A percentile compares a stretch with the other conserved stretches of the same genome.
These are phyloP conservation scores for Fistulifera pelliculosa DNA, from an alignment of 108 stramenopile genomes.

Conservation along the genomic window DNA sequence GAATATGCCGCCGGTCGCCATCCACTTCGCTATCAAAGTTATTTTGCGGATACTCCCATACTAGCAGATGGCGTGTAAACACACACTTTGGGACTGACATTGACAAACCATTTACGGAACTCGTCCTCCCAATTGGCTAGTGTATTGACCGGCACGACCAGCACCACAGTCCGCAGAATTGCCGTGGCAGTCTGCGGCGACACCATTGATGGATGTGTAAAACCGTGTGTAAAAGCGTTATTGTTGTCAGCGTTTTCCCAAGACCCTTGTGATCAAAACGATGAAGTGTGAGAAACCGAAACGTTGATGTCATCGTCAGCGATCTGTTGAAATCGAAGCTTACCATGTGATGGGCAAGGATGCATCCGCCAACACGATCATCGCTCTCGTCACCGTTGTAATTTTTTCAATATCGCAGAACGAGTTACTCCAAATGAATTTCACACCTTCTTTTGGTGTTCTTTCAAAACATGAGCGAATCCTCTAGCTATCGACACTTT, in stretches of 20 bases:
- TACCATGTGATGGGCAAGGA: slow-evolving; percentile 73
- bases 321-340: neutral
- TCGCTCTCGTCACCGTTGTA: neutral
- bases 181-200: slow-evolving; percentile 7
- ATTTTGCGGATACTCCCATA: slow-evolving; percentile 3
- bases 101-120: slow-evolving; percentile 57
- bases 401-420: slow-evolving; percentile 33
- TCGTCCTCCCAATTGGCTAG: slow-evolving; percentile 63
- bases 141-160: slow-evolving; percentile 65
- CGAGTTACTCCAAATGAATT: slow-evolving; percentile 58
- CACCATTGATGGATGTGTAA: slow-evolving; percentile 36
- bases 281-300: neutral
- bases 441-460: slow-evolving; percentile 65
- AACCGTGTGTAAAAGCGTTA: slow-evolving; percentile 52
- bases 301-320: neutral
- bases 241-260: slow-evolving; percentile 39
- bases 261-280: neutral
- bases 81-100: slow-evolving; percentile 16
- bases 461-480: slow-evolving; percentile 41
- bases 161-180: slow-evolving; percentile 24
- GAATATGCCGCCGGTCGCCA: slow-evolving; percentile 42
- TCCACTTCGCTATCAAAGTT: slow-evolving; percentile 34
- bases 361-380: slow-evolving; percentile 41
- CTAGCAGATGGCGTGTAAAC: slow-evolving; percentile 21
- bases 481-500: slow-evolving; percentile 24